Evolutionary conservation across 73 alveolate species (phyloP).

Genomic region (Urostyla sp.): DNA sequence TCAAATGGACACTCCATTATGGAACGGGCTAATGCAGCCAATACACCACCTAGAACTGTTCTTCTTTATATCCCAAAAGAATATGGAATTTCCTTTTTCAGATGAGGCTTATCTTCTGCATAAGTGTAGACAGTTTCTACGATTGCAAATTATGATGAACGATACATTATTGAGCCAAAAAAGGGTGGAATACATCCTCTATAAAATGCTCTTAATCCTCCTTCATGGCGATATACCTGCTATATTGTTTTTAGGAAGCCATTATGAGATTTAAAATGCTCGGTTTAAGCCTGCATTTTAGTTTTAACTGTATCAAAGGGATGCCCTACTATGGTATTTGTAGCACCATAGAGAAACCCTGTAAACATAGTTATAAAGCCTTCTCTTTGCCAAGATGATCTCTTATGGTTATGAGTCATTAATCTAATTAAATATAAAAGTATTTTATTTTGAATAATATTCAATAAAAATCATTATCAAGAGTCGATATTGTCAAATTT

Average conservation of each 20-base stretch:
- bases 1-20: constrained; percentile 77
- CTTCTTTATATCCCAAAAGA: constrained; percentile 56
- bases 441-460: too few relatives aligned
- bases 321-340: constrained; percentile 77
- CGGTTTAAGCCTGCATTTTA: constrained; percentile 50
- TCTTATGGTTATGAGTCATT: constrained; percentile 50
- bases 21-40: constrained; percentile 68
- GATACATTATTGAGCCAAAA: constrained; percentile 63
- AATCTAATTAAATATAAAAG: too few relatives aligned
- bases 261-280: constrained; percentile 13
- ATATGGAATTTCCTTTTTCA: constrained; percentile 46
- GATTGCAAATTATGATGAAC: constrained; percentile 70
- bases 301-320: constrained; percentile 81
- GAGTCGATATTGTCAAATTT: too few relatives aligned
- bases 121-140: constrained; percentile 46
- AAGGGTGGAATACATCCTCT: constrained; percentile 74
- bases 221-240: constrained; percentile 8
- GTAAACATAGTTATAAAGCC: constrained; percentile 36
- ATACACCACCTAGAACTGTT: constrained; percentile 65
- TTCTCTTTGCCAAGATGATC: constrained; percentile 52
- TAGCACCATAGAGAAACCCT: constrained; percentile 77
- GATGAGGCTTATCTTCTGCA: neutral
- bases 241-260: constrained; percentile 26
- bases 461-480: too few relatives aligned
- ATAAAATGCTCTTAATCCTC: constrained; percentile 61